Conservation (phyloP, 208 protist species). For the Trypanosoma mega region DNA sequence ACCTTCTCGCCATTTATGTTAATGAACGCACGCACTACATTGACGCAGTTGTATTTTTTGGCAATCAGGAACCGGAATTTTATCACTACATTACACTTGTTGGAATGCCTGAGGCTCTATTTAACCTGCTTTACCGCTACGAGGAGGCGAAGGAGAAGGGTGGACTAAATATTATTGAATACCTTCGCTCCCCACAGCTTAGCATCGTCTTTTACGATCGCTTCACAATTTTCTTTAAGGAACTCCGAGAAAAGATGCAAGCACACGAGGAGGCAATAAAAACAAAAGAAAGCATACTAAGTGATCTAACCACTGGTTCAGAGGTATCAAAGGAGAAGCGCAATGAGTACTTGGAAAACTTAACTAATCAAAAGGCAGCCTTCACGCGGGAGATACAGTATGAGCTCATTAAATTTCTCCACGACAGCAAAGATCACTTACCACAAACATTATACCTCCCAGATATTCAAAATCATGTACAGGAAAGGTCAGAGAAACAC, state of each 20-base stretch:
- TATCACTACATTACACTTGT: slow-evolving; percentile 80
- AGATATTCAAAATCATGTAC: slow-evolving; percentile 50
- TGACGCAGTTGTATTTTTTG: slow-evolving; percentile 81
- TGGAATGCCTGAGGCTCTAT: slow-evolving; percentile 77
- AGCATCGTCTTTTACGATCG: slow-evolving; percentile 75
- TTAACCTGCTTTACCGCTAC: slow-evolving; percentile 83
- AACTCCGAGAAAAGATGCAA: slow-evolving; percentile 47
- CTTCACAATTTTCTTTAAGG: slow-evolving; percentile 68
- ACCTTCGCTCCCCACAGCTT: slow-evolving; percentile 67
- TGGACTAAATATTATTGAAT: slow-evolving; percentile 70
- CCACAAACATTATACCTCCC: slow-evolving; percentile 81
- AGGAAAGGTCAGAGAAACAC: slow-evolving; percentile 21
- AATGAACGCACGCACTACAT: slow-evolving; percentile 64
- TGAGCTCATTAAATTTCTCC: slow-evolving; percentile 81
- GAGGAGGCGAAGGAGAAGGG: slow-evolving; percentile 34
- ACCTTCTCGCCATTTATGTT: slow-evolving; percentile 68
- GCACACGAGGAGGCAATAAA: slow-evolving; percentile 48
- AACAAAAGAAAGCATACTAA: slow-evolving; percentile 39
- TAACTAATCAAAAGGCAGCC: slow-evolving; percentile 37
- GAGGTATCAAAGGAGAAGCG: slow-evolving; percentile 32
- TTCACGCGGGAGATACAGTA: slow-evolving; percentile 75
- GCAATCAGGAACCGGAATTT: slow-evolving; percentile 63
- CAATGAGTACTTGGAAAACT: slow-evolving; percentile 34
- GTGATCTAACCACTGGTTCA: slow-evolving; percentile 25
- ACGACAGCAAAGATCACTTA: slow-evolving; percentile 77